These are phyloP conservation scores for Clarireedia monteithiana DNA, from an alignment of 2,329 filamentous ascomycete genomes.

Conservation along the genomic window DNA sequence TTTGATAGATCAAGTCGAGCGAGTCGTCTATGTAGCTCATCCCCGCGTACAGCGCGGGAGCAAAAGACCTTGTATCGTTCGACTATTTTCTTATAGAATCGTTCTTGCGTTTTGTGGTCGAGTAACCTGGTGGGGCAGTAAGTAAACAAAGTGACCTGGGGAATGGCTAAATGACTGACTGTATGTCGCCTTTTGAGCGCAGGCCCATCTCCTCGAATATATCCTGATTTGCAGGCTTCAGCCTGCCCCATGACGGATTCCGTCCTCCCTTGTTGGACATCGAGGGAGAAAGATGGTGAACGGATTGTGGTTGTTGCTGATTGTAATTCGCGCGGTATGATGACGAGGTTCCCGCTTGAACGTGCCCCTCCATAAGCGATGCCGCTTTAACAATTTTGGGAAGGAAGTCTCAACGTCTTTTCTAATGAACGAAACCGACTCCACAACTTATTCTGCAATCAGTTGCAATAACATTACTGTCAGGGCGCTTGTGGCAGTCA, in stretches of 20 bases:
- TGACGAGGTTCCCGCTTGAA: neutral
- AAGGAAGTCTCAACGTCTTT: neutral
- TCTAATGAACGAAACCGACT: neutral
- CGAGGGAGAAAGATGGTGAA: conserved; percentile 1
- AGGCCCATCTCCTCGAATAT: conserved; percentile 75
- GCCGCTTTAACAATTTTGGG: neutral
- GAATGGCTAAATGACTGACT: conserved; percentile 40
- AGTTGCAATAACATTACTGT: too few species aligned
- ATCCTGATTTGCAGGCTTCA: conserved; percentile 69
- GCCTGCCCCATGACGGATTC: conserved; percentile 52
- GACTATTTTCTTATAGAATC: conserved; percentile 80
- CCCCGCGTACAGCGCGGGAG: conserved; percentile 61
- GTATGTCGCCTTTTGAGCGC: conserved; percentile 83
- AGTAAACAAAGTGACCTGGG: conserved; percentile 10
- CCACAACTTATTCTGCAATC: neutral
- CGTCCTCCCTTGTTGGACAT: conserved; percentile 29
- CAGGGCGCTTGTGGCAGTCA: too few species aligned
- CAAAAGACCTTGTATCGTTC: conserved; percentile 88
- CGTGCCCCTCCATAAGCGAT: neutral
- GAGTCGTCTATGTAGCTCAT: conserved; percentile 69
- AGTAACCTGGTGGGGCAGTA: conserved; percentile 47
- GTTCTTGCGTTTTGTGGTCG: conserved; percentile 70
- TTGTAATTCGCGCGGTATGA: neutral
- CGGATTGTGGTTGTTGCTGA: neutral
- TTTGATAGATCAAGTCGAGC: conserved; percentile 40